Evolutionary conservation across 306 rosid genomes (phyloP), one percentile per base, ranked within the genome.

Genomic region (Sophora flavescens): DNA sequence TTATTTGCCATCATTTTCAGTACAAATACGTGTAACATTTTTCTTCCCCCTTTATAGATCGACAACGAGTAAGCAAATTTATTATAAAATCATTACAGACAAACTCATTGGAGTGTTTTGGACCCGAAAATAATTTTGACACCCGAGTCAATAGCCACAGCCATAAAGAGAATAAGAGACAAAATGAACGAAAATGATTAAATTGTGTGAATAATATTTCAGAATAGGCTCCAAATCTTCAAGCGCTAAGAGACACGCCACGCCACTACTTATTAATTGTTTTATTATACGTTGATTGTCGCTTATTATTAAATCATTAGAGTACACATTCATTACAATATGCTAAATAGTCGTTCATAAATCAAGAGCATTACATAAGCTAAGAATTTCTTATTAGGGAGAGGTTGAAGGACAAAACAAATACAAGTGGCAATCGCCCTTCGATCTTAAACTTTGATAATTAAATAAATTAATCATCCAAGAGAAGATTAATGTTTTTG

Each of bases 1-100:
- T 75, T 17, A 54, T 56, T 42, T 39, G 30, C 16, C 32, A 74
- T 48, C 54, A 58, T 74, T 57, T 61, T 65, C 56, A 66, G 14
- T 18, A 48, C 26, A 61, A 60, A 50, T 67, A 36, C 80, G 80
- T 75, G 68, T 81, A 68, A 38, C 36, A 16, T 4, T 6, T 57
- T 47, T 4, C 26, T 7, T 22, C 22, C 12, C 3, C 41, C 58
- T 39, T 70, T 41, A 32, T 41, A 32, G n/a, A 60, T 22, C 6
- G 70, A 65, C 79, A 56, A 65, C n/a, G 2, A 62, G 14, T 15
- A 3, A 3, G 13, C 26, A 61, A 61, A 32, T 26, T 14, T 47
- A 51, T 14, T 47, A 51, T 14, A 69, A 33, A 51, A 47, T 7
- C 12, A 10, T n/a, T 2, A 32, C 5, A 52, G 17, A 15, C 62